Conservation (phyloP, 2,329 filamentous ascomycete genomes). For the Alternaria arborescens region DNA sequence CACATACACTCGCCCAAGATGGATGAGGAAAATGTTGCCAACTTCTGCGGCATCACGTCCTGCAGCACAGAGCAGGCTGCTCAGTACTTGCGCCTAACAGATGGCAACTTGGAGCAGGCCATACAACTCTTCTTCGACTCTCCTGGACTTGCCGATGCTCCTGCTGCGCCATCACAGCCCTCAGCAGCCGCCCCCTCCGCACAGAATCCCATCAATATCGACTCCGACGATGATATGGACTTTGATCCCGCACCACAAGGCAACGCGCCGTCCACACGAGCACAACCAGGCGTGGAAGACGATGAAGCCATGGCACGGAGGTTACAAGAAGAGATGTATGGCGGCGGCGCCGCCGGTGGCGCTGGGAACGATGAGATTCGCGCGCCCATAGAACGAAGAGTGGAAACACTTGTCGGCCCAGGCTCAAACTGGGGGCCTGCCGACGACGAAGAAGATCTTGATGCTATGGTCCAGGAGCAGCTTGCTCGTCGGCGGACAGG, state of each 20-base stretch:
- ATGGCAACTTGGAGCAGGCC: constrained; percentile 83
- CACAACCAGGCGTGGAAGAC: constrained; percentile 69
- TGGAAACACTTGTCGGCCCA: constrained; percentile 88
- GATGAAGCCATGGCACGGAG: constrained; percentile 93
- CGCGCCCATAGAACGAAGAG: constrained; percentile 89
- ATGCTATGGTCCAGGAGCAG: constrained; percentile 71
- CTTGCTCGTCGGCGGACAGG: constrained; percentile 59
- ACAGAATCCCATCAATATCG: constrained; percentile 73
- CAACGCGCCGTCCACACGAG: constrained; percentile 30
- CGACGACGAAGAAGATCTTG: constrained; percentile 62
- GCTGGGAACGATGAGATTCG: constrained; percentile 70
- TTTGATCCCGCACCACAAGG: constrained; percentile 52
- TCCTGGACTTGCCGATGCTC: constrained; percentile 71
- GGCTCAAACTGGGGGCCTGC: constrained; percentile 61
- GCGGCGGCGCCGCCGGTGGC: constrained; percentile 53
- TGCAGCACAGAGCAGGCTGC: constrained; percentile 76
- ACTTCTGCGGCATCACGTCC: constrained; percentile 84
- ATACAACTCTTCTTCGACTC: constrained; percentile 91
- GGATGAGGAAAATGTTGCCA: constrained; percentile 68
- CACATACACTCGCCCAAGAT: constrained; percentile 30
- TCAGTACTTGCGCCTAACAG: constrained; percentile 85
- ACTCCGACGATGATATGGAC: constrained; percentile 75
- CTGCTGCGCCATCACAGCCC: constrained; percentile 47
- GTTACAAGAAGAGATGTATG: constrained; percentile 91
- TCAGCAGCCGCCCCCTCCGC: constrained; percentile 48